phyloP scores from a whole-genome alignment of 2,329 filamentous ascomycete species.

The Cladosporium cucumerinum region DNA sequence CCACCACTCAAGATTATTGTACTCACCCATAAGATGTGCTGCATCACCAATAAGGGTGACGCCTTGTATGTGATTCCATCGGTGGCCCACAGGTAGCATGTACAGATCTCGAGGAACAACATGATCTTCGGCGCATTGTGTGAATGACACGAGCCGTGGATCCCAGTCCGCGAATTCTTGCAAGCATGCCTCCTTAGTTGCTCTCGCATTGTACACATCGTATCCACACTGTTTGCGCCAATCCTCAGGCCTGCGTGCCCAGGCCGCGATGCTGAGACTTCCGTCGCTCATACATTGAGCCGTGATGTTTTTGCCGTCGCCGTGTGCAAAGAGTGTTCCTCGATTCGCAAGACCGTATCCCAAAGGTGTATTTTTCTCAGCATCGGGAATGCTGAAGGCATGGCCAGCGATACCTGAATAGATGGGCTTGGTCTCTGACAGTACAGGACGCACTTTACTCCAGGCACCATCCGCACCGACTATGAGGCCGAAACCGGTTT shows the following conservation, averaged over 20 bases:
- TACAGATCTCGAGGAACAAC: constrained; percentile 33
- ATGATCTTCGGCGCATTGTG: constrained; percentile 27
- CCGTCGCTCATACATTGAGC: constrained; percentile 37
- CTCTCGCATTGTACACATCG: constrained; percentile 25
- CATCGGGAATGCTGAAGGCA: constrained; percentile 31
- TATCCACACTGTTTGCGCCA: constrained; percentile 26
- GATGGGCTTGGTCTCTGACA: constrained; percentile 30
- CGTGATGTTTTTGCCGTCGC: constrained; percentile 30
- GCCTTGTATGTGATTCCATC: constrained; percentile 37
- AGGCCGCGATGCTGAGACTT: constrained; percentile 31
- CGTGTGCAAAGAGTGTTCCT: constrained; percentile 33
- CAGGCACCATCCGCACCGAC: constrained; percentile 47
- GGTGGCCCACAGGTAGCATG: constrained; percentile 40
- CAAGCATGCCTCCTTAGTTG: constrained; percentile 24
- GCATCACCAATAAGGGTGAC: constrained; percentile 43
- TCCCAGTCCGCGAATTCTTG: constrained; percentile 33
- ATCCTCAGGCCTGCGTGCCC: constrained; percentile 26
- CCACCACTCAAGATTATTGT: background rate
- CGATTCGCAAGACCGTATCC: constrained; percentile 31
- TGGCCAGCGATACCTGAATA: constrained; percentile 38
- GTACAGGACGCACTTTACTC: constrained; percentile 36
- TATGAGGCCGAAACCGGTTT: constrained; percentile 40
- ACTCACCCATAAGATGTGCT: constrained; percentile 37
- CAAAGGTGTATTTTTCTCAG: constrained; percentile 25
- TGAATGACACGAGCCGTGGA: constrained; percentile 28